These are phyloP conservation scores for Neopestalotiopsis sp. DNA, from an alignment of 2,329 filamentous ascomycete species.

Conservation along the genomic window DNA sequence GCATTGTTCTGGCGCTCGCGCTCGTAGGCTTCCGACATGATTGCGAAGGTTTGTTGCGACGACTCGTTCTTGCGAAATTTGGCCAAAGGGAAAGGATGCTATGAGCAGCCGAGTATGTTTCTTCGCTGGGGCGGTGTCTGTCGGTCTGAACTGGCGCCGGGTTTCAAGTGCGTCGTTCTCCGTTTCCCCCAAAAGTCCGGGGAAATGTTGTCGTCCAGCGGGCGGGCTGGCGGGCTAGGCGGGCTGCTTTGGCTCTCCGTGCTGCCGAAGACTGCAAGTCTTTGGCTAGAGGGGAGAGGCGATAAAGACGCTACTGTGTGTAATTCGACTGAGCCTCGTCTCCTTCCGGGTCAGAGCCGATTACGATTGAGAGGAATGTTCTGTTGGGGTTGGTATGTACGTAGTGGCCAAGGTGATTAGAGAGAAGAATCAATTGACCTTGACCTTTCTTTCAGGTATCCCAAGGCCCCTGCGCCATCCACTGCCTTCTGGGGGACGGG, in stretches of 20 bases:
- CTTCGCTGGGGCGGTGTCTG: background rate
- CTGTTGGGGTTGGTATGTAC: background rate
- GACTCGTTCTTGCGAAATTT: background rate
- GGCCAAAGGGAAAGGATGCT: background rate
- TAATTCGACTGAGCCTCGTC: background rate
- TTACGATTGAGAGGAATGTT: background rate
- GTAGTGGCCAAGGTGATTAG: too few relatives aligned
- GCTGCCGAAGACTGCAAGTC: background rate
- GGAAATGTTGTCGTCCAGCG: too few relatives aligned
- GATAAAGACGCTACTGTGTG: background rate
- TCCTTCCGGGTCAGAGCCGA: background rate
- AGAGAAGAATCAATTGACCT: background rate
- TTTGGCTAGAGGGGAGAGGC: background rate
- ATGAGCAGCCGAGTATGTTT: background rate
- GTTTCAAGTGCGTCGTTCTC: background rate
- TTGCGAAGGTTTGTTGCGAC: slow-evolving; percentile 21
- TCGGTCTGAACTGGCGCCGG: background rate
- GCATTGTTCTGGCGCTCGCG: slow-evolving; percentile 92
- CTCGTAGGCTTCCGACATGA: slow-evolving; percentile 79
- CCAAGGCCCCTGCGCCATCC: background rate
- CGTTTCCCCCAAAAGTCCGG: too few relatives aligned
- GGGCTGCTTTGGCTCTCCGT: background rate
- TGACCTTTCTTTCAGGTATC: background rate
- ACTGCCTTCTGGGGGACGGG: background rate
- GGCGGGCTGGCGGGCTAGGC: background rate